phyloP scores from a whole-genome alignment of 768 basidiomycete species.

The Tricholoma hemisulphureum region DNA sequence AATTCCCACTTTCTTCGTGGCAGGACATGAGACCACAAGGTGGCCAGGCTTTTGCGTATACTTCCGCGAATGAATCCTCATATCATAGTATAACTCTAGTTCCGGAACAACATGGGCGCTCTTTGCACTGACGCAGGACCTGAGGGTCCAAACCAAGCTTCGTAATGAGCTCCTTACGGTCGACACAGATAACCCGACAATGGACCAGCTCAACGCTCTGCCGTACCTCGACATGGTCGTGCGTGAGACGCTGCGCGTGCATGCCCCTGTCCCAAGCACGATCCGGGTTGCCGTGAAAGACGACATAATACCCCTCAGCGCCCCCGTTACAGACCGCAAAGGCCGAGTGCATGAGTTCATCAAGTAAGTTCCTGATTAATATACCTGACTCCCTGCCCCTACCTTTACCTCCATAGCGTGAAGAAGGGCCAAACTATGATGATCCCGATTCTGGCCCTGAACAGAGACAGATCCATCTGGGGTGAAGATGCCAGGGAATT shows the following conservation, averaged over 20 bases:
- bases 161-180: slow-evolving; percentile 55
- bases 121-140: slow-evolving; percentile 49
- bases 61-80: neutral
- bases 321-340: slow-evolving; percentile 43
- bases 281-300: slow-evolving; percentile 48
- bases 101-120: slow-evolving; percentile 58
- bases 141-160: slow-evolving; percentile 52
- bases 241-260: slow-evolving; percentile 56
- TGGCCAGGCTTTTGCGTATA: slow-evolving; percentile 12
- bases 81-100: slow-evolving; percentile 20
- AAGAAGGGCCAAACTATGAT: slow-evolving; percentile 46
- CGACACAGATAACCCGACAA: slow-evolving; percentile 55
- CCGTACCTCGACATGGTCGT: slow-evolving; percentile 68
- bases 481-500: slow-evolving; percentile 62
- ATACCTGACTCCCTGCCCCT: too few relatives aligned
- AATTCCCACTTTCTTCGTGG: slow-evolving; percentile 48
- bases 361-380: slow-evolving; percentile 25
- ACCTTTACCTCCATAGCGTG: slow-evolving; percentile 21
- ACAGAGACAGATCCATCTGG: slow-evolving; percentile 55
- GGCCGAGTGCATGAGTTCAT: slow-evolving; percentile 43
- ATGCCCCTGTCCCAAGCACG: slow-evolving; percentile 49
- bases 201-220: slow-evolving; percentile 67
- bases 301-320: slow-evolving; percentile 50
- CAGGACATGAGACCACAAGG: slow-evolving; percentile 51
- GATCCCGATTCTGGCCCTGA: slow-evolving; percentile 55